Base-by-base conservation (phyloP, 2,329 filamentous ascomycete genomes). In the Neonectria magnoliae region DNA sequence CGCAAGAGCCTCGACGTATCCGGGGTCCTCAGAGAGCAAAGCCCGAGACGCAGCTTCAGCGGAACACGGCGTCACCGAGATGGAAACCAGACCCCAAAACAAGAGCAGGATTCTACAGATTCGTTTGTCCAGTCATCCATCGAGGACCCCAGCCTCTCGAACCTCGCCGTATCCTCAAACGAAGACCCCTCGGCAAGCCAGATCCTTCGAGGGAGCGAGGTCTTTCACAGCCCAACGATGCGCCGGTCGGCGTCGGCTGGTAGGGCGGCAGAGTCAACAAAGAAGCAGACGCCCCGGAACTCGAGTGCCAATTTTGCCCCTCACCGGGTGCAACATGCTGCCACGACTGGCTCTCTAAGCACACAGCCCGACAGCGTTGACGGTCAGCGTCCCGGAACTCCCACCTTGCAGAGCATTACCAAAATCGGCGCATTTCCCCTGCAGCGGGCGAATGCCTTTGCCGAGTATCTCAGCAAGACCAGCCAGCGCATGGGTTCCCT, bases 141-240 rank as follows among this genome's bases (percentile, higher is more conserved):
- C 86, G 93, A 93, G 57, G 92, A 91, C 48, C 91, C 89, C 0
- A 93, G 90, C 73, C 78, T 91, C 60, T 94, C 92, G 1, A 93
- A 89, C 3, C 82, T 90, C 33, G 84, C 91, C 2, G 84, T 89
- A 4, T 92, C 91, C 4, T 90, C 88, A 1, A 88, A 87, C 58
- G 91, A 94, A 45, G 93, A 94, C 62, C 90, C 91, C 52, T 97
- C 94, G 4, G 95, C 93, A 3, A 98, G 95, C 76, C 94, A 97
- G 78, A 98, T 98, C 41, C 81, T 99, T 9, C 87, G 88, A 57
- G 89, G 92, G 36, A 98, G 94, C 71, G 93, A 96, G 71, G 91
- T 98, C 9, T 98, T 99, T 73, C 90, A 92, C 69, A 90, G 90
- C 27, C 93, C 93, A 16, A 92, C 91, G 0, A 87, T 94, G 73